Conservation (phyloP, 257 asterid species). For the Primulina tabacum region DNA sequence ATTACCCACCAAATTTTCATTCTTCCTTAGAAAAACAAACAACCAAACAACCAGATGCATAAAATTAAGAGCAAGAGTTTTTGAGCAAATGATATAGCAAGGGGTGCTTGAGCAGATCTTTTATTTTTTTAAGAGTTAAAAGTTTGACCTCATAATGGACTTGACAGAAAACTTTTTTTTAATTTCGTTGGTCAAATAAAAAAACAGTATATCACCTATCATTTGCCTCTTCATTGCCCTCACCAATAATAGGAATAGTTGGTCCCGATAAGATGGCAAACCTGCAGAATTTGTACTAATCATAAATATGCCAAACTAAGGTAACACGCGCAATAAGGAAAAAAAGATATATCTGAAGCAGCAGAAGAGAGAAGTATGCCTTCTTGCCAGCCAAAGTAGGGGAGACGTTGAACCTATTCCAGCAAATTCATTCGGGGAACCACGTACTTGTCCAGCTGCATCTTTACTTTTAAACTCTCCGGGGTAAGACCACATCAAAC, state of each 20-base stretch:
- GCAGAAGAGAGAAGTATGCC: slow-evolving; percentile 43
- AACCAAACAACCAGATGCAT: too few relatives aligned
- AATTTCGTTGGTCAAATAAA: slow-evolving; percentile 1
- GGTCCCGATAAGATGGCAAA: slow-evolving; percentile 92
- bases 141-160: background rate
- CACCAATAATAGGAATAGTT: slow-evolving; percentile 95
- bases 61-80: too few relatives aligned
- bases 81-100: too few relatives aligned
- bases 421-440: slow-evolving; percentile 96
- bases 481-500: slow-evolving; percentile 99
- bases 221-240: slow-evolving; percentile 97
- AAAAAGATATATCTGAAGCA: slow-evolving; percentile 15
- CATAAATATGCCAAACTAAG: slow-evolving; percentile 11
- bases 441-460: slow-evolving; percentile 98
- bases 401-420: slow-evolving; percentile 97
- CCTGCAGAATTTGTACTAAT: slow-evolving; percentile 44
- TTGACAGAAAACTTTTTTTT: background rate
- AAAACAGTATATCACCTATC: slow-evolving; percentile 57
- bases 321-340: slow-evolving; percentile 17
- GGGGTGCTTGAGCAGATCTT: background rate
- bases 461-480: slow-evolving; percentile 99
- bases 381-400: slow-evolving; percentile 92
- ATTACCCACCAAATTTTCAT: too few relatives aligned
- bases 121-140: background rate
- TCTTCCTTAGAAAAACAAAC: too few relatives aligned